Evolutionary conservation across 495 filamentous ascomycete genomes (phyloP).

Genomic region (Hypoxylon fuscum): DNA sequence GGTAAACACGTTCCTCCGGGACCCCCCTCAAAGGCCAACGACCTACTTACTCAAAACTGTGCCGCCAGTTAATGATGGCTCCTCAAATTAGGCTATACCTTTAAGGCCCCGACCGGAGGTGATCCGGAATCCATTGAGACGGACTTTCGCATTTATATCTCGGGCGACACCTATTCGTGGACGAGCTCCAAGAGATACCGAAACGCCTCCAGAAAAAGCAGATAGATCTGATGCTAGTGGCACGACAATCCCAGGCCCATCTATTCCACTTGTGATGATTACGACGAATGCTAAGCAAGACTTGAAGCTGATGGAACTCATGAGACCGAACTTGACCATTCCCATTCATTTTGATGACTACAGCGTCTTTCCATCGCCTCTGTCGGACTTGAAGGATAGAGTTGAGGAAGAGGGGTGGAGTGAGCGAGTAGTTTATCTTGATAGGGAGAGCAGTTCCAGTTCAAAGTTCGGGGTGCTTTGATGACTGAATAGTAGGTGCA

Average conservation of each 20-base stretch:
- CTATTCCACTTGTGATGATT: constrained; percentile 69
- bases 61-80: constrained; percentile 78
- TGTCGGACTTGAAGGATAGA: constrained; percentile 68
- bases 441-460: constrained; percentile 67
- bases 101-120: constrained; percentile 19
- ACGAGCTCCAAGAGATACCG: constrained; percentile 70
- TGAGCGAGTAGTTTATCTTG: constrained; percentile 68
- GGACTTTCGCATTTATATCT: constrained; percentile 75
- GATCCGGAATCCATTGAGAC: constrained; percentile 47
- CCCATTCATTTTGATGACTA: constrained; percentile 79
- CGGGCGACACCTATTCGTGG: constrained; percentile 74
- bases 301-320: constrained; percentile 64
- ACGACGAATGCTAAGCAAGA: constrained; percentile 77
- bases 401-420: constrained; percentile 61
- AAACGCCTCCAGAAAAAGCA: constrained; percentile 50
- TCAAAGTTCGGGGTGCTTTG: constrained; percentile 54
- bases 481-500: no score
- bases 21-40: constrained; percentile 59
- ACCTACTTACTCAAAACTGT: constrained; percentile 69
- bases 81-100: constrained; percentile 66
- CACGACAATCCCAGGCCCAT: constrained; percentile 69
- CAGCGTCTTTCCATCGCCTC: constrained; percentile 65
- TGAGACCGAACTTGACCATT: constrained; percentile 72
- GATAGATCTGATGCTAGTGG: constrained; percentile 76
- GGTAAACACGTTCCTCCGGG: constrained; percentile 73